A percentile compares a stretch with the other conserved stretches of the same genome.
These are phyloP conservation scores for Boletus patriciae DNA, from an alignment of 768 basidiomycete genomes.

Conservation along the genomic window DNA sequence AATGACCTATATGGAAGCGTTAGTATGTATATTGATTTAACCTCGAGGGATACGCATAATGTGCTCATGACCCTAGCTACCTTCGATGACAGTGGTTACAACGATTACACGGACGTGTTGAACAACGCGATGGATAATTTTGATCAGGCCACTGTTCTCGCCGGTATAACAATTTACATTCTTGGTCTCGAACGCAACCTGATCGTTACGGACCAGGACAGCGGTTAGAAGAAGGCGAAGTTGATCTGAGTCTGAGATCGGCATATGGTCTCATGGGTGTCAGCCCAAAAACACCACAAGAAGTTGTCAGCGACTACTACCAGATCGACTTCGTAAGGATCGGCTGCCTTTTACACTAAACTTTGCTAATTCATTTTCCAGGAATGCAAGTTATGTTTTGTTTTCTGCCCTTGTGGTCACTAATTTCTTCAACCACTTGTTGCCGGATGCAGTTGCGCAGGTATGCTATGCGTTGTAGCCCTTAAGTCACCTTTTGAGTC, in stretches of 20 bases:
- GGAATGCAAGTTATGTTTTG: conserved; percentile 29
- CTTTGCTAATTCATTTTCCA: conserved; percentile 10
- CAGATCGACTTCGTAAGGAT: conserved; percentile 40
- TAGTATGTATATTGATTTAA: conserved; percentile 36
- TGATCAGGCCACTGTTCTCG: conserved; percentile 40
- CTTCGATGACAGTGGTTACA: conserved; percentile 50
- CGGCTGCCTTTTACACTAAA: background rate
- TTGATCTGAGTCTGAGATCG: conserved; percentile 54
- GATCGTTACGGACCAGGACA: conserved; percentile 9
- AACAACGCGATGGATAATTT: conserved; percentile 42
- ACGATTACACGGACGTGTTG: conserved; percentile 49
- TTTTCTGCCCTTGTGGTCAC: background rate
- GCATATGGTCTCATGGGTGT: conserved; percentile 54
- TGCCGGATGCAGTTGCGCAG: conserved; percentile 25
- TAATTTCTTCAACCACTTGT: conserved; percentile 1
- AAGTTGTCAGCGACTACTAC: conserved; percentile 58
- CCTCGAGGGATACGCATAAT: background rate
- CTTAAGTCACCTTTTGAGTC: conserved; percentile 22
- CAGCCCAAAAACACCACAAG: conserved; percentile 45
- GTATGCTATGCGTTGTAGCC: conserved; percentile 6
- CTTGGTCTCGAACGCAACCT: conserved; percentile 47
- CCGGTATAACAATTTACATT: conserved; percentile 37
- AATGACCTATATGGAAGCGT: conserved; percentile 47
- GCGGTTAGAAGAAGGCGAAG: conserved; percentile 27
- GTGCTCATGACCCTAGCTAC: conserved; percentile 40